Evolutionary conservation across 352 stramenopile species (phyloP), one percentile per base, ranked within the genome.

Genomic region (Globisporangium megalacanthum): DNA sequence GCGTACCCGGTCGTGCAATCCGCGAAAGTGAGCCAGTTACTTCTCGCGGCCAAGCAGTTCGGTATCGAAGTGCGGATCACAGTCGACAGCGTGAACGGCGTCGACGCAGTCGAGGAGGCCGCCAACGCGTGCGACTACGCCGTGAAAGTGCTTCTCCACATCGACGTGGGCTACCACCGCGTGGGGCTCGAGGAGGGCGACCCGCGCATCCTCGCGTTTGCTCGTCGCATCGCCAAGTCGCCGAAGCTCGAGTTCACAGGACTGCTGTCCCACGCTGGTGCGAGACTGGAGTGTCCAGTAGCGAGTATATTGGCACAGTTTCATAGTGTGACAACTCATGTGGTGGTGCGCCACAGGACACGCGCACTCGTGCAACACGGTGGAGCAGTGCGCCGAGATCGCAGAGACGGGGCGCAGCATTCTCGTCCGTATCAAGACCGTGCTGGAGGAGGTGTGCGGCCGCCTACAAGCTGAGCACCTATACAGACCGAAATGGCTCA

Each of bases 141-240:
- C 3, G 55, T 84, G 20, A 75, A 75, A n/a, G 64, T 88, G 41
- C 67, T 92, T 54, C 61, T 92, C 45, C 79, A 92, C 46, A 77
- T 92, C 22, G 81, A 88, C 44, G 77, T 88, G 0, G 81, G 81
- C 35, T 92, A 92, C 50, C 78, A 91, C 61, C 81, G 81, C 22
- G 81, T 89, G 29, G 81, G 78, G 2, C 58, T 91, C 19, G 81
- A 89, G 46, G 70, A 86, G 48, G 53, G 68, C 33, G 77, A 89
- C 31, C 69, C 75, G 11, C 65, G 63, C 10, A 64, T 91, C 39
- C 63, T 80, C 6, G 61, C 73, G 56, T 69, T 89, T 41, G 78
- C 77, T 7, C 54, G 71, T 52, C 66, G 74, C 33, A 83, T 91
- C 54, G 67, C 77, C 52, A 64, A 72, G 46, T 79, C 76, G 1